A percentile compares a stretch with the other conserved stretches of the same genome.
These are phyloP conservation scores for Blastomyces gilchristii DNA, from an alignment of 2,329 filamentous ascomycete species.

Conservation along the genomic window DNA sequence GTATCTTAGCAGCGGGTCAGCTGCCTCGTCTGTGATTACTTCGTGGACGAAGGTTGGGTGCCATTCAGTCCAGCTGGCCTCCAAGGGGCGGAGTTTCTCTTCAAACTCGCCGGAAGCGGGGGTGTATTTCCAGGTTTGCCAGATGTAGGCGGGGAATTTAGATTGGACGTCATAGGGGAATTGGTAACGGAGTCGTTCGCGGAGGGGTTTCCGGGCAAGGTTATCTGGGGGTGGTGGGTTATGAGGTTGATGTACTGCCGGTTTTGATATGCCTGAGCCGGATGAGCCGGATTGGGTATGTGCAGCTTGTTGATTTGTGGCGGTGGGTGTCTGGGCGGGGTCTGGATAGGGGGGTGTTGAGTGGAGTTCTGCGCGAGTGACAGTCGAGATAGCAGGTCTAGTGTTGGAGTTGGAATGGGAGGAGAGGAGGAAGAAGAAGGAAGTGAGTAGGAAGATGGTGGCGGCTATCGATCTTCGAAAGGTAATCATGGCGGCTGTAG, in stretches of 20 bases:
- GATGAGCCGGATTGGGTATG: background rate
- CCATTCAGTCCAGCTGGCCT: conserved; percentile 77
- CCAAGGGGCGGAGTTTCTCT: conserved; percentile 64
- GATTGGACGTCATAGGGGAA: conserved; percentile 82
- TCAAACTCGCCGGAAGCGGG: conserved; percentile 66
- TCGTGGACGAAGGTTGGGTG: conserved; percentile 93
- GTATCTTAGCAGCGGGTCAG: conserved; percentile 68
- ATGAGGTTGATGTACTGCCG: background rate
- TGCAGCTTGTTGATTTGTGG: background rate
- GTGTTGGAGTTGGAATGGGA: conserved; percentile 43
- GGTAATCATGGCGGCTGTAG: conserved; percentile 55
- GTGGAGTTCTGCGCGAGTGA: too few species aligned
- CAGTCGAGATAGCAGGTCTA: too few species aligned
- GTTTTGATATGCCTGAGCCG: background rate
- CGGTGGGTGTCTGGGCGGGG: too few species aligned
- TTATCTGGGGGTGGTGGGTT: conserved; percentile 58
- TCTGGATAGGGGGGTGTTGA: background rate
- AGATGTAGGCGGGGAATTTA: conserved; percentile 95
- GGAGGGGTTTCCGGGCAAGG: conserved; percentile 59
- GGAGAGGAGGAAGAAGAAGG: conserved; percentile 59
- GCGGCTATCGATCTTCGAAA: conserved; percentile 65
- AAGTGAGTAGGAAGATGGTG: conserved; percentile 57
- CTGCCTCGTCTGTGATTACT: conserved; percentile 86
- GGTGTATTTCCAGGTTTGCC: conserved; percentile 95
- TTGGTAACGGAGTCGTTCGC: conserved; percentile 78